Evolutionary conservation across 148 eudicot species (phyloP), one percentile per base, ranked within the genome.

Genomic region (Heliamphora exappendiculata): DNA sequence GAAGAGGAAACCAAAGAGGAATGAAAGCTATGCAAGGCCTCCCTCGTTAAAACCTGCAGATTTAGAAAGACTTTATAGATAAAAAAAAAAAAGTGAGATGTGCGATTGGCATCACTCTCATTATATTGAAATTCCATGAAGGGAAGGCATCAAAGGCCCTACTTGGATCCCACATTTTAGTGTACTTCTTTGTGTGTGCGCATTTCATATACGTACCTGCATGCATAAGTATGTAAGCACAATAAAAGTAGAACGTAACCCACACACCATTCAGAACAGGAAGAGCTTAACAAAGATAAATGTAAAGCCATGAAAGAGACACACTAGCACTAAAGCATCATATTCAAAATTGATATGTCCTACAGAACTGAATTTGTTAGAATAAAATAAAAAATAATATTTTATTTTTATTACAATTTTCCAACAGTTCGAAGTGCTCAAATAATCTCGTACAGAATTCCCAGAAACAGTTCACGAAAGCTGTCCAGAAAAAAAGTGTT

Each of bases 11-110:
- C 51, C 29, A 67, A 22, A 41, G 51, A 67, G 72, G 51, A 42
- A 13, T 3, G 1, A 1, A 24, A 42, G 72, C 0, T 19, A 67
- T 67, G 33, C 51, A 34, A 44, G 53, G 26, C 53, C 31, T 20
- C 26, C 49, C 70, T 67, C n/a, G 24, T 39, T 11, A 67, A 67
- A 67, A 67, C 49, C 49, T 67, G 28, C 29, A 67, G 70, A 67
- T 11, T 67, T 39, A 39, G 22, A 67, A 39, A 66, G 14, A 62
- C 3, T 60, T 13, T 3, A 63, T 19, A 31, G 67, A n/a, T 34
- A 63, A 17, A 63, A 17, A 6, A 20, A 20, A 41, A 22, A 34
- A 33, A 64, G 31, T 19, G 20, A 9, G 44, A 33, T 31, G 14
- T 16, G 7, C 22, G 5, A 16, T 6, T 34, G 42, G 41, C 24